Evolutionary conservation across 768 basidiomycete genomes (phyloP).

Genomic region (Lactarius sanguifluus): DNA sequence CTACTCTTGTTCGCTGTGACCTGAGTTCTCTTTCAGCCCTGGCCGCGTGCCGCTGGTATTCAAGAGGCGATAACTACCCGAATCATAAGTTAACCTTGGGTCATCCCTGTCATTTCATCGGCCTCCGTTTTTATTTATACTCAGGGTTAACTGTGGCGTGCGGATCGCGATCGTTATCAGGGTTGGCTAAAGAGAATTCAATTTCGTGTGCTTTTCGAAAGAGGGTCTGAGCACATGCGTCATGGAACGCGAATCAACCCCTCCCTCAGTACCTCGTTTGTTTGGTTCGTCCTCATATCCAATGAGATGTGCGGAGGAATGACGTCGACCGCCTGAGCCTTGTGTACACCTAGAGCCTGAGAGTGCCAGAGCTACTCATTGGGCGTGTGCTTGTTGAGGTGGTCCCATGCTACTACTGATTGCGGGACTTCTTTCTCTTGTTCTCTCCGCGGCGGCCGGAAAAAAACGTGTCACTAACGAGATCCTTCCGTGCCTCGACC

Average conservation of each 20-base stretch:
- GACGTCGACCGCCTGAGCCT: no score
- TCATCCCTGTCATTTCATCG: background rate
- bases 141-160: background rate
- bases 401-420: no score
- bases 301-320: no score
- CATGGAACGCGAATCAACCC: background rate
- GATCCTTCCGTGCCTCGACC: slow-evolving; percentile 3
- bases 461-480: no score
- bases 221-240: background rate
- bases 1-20: no score
- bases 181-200: background rate
- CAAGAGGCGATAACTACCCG: slow-evolving; percentile 21
- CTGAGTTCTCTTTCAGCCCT: slow-evolving; percentile 16
- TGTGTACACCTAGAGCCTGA: no score
- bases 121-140: no score
- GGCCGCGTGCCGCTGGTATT: slow-evolving; percentile 29
- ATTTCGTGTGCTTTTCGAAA: background rate
- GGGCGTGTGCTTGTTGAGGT: no score
- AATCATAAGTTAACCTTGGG: background rate
- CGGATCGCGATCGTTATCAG: background rate
- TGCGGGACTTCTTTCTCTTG: no score
- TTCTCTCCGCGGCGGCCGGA: no score
- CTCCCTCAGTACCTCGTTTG: background rate
- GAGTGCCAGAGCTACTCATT: no score
- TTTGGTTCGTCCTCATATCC: no score